These are phyloP conservation scores for Calcarisporium arbuscula DNA, from an alignment of 2,329 filamentous ascomycete species.

Conservation along the genomic window DNA sequence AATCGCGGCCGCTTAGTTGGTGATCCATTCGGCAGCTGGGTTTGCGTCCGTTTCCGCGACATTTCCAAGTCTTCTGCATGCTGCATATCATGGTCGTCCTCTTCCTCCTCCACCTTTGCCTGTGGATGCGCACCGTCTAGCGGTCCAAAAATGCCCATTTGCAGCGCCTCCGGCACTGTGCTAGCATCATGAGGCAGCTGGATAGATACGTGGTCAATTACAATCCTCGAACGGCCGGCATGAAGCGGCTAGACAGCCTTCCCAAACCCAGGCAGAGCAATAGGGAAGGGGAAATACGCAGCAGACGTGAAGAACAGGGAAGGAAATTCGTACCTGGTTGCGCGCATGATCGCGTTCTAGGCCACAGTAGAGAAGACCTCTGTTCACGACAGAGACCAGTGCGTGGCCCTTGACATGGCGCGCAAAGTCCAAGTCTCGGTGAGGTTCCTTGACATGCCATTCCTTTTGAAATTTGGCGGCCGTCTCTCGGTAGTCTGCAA, in stretches of 20 bases:
- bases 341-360: conserved; percentile 50
- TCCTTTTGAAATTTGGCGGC: conserved; percentile 63
- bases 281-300: conserved; percentile 8
- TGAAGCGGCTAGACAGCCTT: no score
- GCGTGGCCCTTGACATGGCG: conserved; percentile 59
- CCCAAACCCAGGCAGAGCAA: neutral
- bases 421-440: conserved; percentile 57
- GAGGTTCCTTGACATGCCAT: conserved; percentile 58
- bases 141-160: conserved; percentile 52
- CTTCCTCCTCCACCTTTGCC: conserved; percentile 30
- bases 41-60: conserved; percentile 45
- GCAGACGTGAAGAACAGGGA: conserved; percentile 3
- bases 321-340: conserved; percentile 37
- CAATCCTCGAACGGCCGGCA: neutral
- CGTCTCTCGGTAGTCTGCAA: conserved; percentile 59
- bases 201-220: conserved; percentile 16
- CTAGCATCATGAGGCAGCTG: conserved; percentile 44
- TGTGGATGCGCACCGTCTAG: conserved; percentile 40
- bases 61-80: conserved; percentile 32
- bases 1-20: conserved; percentile 53
- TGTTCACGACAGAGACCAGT: conserved; percentile 56
- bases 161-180: conserved; percentile 39
- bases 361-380: conserved; percentile 55
- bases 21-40: conserved; percentile 47
- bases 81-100: conserved; percentile 29